Percentiles rank a stretch among this genome's conserved stretches.
Evolutionary conservation across 352 stramenopile genomes (phyloP).

Genomic region (Phytopythium vexans): DNA sequence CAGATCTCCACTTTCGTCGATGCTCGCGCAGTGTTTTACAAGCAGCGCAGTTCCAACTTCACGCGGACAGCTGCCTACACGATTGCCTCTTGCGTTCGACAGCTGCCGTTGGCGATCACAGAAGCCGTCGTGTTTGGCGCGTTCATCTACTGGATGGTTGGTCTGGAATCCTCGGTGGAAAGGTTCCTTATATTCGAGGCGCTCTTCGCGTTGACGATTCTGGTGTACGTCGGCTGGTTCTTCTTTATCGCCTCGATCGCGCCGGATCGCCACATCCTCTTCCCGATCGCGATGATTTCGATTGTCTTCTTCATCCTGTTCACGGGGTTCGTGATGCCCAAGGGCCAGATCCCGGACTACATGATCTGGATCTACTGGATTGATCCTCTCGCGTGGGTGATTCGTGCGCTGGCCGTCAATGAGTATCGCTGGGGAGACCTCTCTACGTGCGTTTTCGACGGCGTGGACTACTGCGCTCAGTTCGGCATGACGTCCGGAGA

Average conservation of each 20-base stretch:
- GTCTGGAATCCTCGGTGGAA: conserved; percentile 24
- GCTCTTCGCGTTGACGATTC: conserved; percentile 44
- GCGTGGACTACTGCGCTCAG: conserved; percentile 19
- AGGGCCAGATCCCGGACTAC: conserved; percentile 25
- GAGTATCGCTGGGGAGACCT: conserved; percentile 30
- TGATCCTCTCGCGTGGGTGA: conserved; percentile 41
- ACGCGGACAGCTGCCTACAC: conserved; percentile 61
- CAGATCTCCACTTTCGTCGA: conserved; percentile 64
- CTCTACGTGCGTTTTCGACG: conserved; percentile 20
- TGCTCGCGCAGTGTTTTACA: conserved; percentile 55
- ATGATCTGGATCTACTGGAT: conserved; percentile 64
- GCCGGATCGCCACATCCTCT: conserved; percentile 27
- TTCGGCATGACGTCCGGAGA: conserved; percentile 26
- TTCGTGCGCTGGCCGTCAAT: conserved; percentile 28
- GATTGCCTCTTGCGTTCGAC: conserved; percentile 25
- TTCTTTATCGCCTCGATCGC: conserved; percentile 22
- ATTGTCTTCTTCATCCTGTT: conserved; percentile 37
- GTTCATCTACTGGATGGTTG: conserved; percentile 27
- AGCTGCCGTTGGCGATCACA: conserved; percentile 29
- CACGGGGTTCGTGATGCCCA: conserved; percentile 33
- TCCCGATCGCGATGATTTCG: conserved; percentile 24
- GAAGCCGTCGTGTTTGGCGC: conserved; percentile 70
- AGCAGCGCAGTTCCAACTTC: conserved; percentile 67
- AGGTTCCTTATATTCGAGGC: conserved; percentile 57
- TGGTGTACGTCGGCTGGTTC: conserved; percentile 14